Percentiles rank a stretch among this genome's conserved stretches.
Conservation (phyloP, 768 basidiomycete genomes). For the Infundibulicybe gibba region DNA sequence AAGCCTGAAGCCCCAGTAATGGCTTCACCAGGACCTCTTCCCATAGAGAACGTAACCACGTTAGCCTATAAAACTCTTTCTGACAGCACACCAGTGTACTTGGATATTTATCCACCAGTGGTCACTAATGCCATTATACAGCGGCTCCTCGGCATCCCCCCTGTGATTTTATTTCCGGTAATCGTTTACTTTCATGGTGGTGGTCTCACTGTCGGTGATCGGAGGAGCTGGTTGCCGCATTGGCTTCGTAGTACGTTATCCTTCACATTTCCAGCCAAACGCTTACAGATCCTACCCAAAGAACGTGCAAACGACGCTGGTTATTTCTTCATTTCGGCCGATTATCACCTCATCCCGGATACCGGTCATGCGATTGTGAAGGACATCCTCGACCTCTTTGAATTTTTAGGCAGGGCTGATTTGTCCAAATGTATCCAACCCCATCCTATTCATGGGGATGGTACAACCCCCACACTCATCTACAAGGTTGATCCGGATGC, state of each 20-base stretch:
- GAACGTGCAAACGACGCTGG: constrained; percentile 45
- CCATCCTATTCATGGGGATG: neutral
- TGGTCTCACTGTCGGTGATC: constrained; percentile 57
- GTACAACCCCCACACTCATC: neutral
- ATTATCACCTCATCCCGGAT: constrained; percentile 56
- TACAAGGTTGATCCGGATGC: constrained; percentile 38
- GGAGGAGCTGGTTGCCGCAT: constrained; percentile 58
- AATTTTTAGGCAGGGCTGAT: constrained; percentile 31
- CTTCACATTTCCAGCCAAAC: constrained; percentile 6
- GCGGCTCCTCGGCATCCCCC: neutral
- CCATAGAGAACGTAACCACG: constrained; percentile 3
- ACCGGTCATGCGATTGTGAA: constrained; percentile 55
- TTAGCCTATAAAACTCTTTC: constrained; percentile 15
- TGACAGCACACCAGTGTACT: constrained; percentile 2
- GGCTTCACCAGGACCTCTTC: no score
- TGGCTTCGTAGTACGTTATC: constrained; percentile 54
- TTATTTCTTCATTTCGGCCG: constrained; percentile 56
- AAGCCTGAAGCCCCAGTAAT: no score
- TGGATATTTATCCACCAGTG: constrained; percentile 20
- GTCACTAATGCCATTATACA: neutral
- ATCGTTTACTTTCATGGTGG: constrained; percentile 51
- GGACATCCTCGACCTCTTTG: constrained; percentile 56
- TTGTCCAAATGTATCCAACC: constrained; percentile 11
- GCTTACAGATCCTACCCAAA: constrained; percentile 14
- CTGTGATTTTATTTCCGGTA: constrained; percentile 18